Percentiles rank a stretch among this genome's conserved stretches.
Conservation (phyloP, 495 filamentous ascomycete genomes). For the Penicillium samsonianum region DNA sequence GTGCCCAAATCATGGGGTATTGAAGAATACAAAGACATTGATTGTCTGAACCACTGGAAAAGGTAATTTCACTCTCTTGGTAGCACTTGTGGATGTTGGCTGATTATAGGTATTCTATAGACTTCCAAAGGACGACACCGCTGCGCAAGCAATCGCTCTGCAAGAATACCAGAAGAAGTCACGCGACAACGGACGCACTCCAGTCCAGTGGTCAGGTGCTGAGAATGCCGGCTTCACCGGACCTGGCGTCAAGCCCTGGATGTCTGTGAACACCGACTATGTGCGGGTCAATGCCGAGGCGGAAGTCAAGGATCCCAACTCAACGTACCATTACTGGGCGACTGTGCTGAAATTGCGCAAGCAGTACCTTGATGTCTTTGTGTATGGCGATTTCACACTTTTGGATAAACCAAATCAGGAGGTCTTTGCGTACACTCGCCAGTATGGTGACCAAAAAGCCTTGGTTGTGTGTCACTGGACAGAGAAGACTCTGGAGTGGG, state of each 20-base stretch:
- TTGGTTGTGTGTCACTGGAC: slow-evolving; percentile 57
- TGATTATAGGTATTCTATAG: slow-evolving; percentile 18
- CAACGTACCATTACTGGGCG: slow-evolving; percentile 55
- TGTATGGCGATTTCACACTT: slow-evolving; percentile 61
- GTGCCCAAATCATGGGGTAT: slow-evolving; percentile 64
- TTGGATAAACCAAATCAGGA: slow-evolving; percentile 47
- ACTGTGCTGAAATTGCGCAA: slow-evolving; percentile 55
- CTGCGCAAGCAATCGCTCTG: slow-evolving; percentile 36
- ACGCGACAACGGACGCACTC: slow-evolving; percentile 58
- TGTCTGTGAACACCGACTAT: slow-evolving; percentile 60
- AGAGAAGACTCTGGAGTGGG: slow-evolving; percentile 41
- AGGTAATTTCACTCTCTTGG: slow-evolving; percentile 28
- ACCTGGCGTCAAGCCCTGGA: slow-evolving; percentile 58
- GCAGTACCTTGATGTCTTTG: slow-evolving; percentile 56
- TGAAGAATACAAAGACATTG: slow-evolving; percentile 71
- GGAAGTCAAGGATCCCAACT: slow-evolving; percentile 47
- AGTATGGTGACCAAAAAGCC: slow-evolving; percentile 43
- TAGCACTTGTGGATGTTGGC: too few species aligned
- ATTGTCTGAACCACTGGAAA: slow-evolving; percentile 65
- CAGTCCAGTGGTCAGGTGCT: slow-evolving; percentile 53
- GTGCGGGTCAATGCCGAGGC: slow-evolving; percentile 50
- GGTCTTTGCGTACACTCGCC: slow-evolving; percentile 50
- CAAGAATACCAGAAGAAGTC: slow-evolving; percentile 53
- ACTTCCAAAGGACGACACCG: slow-evolving; percentile 37
- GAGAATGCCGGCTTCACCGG: slow-evolving; percentile 55